Percentiles rank a stretch among this genome's conserved stretches.
Evolutionary conservation across 257 asterid species (phyloP).

Genomic region (Capsicum chinense): DNA sequence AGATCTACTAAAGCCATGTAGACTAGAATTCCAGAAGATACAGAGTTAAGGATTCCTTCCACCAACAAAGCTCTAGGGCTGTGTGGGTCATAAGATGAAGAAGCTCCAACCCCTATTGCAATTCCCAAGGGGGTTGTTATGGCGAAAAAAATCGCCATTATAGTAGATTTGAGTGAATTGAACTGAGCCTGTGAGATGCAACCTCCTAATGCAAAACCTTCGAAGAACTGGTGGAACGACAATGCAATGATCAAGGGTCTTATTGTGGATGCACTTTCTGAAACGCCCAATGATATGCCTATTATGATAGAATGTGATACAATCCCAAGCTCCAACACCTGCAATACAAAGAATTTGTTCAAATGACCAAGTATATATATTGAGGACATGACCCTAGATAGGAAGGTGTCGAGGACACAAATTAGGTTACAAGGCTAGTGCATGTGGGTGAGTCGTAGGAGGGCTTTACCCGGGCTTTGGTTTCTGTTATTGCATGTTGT

Average conservation of each 20-base stretch:
- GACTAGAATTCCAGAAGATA: slow-evolving; percentile 92
- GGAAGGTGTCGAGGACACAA: not conserved
- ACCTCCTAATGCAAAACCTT: slow-evolving; percentile 94
- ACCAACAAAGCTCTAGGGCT: slow-evolving; percentile 76
- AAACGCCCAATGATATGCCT: slow-evolving; percentile 89
- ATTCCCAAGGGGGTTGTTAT: slow-evolving; percentile 86
- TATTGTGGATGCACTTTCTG: slow-evolving; percentile 88
- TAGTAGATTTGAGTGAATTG: slow-evolving; percentile 54
- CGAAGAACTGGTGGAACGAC: slow-evolving; percentile 89
- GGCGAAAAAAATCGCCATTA: slow-evolving; percentile 90
- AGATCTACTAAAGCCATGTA: slow-evolving; percentile 93
- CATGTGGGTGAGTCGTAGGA: too few relatives aligned
- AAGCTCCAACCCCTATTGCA: slow-evolving; percentile 63
- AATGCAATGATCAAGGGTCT: slow-evolving; percentile 84
- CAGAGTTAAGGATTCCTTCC: slow-evolving; percentile 76
- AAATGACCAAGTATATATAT: not conserved
- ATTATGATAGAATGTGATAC: slow-evolving; percentile 93
- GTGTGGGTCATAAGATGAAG: slow-evolving; percentile 67
- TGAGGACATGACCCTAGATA: not conserved
- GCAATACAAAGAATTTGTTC: slow-evolving; percentile 19
- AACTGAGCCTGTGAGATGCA: slow-evolving; percentile 90
- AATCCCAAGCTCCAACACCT: slow-evolving; percentile 93
- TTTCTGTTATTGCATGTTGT: too few relatives aligned
- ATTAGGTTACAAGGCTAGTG: too few relatives aligned
- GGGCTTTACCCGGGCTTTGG: too few relatives aligned